Evolutionary conservation across 257 asterid species (phyloP), one percentile per base, ranked within the genome.

Genomic region (Solanum clarkiae): DNA sequence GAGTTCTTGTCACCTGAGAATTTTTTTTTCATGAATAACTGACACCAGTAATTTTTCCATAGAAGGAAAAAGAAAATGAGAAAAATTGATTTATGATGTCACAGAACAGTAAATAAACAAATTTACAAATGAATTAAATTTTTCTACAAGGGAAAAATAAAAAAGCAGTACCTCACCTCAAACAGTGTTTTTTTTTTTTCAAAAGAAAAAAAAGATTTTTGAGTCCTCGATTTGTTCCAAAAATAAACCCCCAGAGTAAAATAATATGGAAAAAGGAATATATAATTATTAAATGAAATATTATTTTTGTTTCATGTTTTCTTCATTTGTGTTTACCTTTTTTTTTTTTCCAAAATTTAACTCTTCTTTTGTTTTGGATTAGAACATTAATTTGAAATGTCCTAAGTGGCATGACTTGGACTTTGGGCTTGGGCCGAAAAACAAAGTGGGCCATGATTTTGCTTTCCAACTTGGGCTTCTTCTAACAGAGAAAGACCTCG

Each of bases 401-500:
- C 79, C 80, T 24, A 83, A 22, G 66, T 45, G 49, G 49, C 17
- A 51, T 0, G 22, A 63, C 47, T 65, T n/a, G 80, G 80, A 55
- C 24, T 65, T 45, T 45, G 85, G 79, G 7, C 8, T 70, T 68
- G 85, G 80, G 17, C n/a, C 72, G 7, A 49, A 49, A 68, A 20
- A 57, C 47, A 29, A 83, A 54, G 49, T 45, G 32, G 86, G 55
- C 55, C 68, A 8, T 57, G 54, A 70, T 8, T 14, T 49, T 62
- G 49, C 49, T 68, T 57, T 9, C 29, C 40, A 0, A 24, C 3
- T 77, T 65, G 87, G 81, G 84, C 80, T 75, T 49, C 75, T 66
- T 66, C 74, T 85, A 88, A 55, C 83, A 86, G 86, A 89, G 85
- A 18, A 79, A 84, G 36, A 90, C 88, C 81, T 88, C 93, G 15